A percentile compares a stretch with the other conserved stretches of the same genome.
These are phyloP conservation scores for Trametes villosa DNA, from an alignment of 768 basidiomycete species.

Conservation along the genomic window DNA sequence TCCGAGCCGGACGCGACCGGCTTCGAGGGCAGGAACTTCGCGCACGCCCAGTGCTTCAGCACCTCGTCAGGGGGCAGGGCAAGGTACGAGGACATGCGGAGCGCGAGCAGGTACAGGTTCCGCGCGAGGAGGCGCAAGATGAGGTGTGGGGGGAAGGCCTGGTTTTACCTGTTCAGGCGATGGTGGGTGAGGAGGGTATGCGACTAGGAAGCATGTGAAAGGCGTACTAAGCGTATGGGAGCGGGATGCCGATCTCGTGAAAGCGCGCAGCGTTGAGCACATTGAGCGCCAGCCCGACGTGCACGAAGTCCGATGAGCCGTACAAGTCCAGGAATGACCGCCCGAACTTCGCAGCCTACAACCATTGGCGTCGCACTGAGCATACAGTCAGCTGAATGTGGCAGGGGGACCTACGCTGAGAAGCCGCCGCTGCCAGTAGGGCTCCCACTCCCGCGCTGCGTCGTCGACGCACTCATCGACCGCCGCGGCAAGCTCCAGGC, in stretches of 20 bases:
- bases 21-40: constrained; percentile 82
- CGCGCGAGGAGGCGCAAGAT: constrained; percentile 84
- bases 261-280: constrained; percentile 92
- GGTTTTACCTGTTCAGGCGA: constrained; percentile 70
- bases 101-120: constrained; percentile 88
- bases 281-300: constrained; percentile 90
- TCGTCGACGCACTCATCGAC: constrained; percentile 94
- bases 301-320: constrained; percentile 89
- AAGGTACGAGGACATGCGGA: constrained; percentile 86
- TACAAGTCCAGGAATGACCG: constrained; percentile 92
- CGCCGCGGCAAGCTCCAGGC: constrained; percentile 81
- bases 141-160: constrained; percentile 79
- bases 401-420: constrained; percentile 62
- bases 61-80: constrained; percentile 84
- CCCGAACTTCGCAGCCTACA: constrained; percentile 94
- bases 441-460: constrained; percentile 90
- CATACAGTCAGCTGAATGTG: background rate
- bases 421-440: constrained; percentile 85
- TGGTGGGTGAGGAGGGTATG: constrained; percentile 14
- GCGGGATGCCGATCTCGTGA: constrained; percentile 91
- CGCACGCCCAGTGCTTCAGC: constrained; percentile 93
- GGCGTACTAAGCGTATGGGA: constrained; percentile 88
- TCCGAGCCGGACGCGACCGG: constrained; percentile 57
- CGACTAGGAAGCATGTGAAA: background rate
- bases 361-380: background rate